Base-by-base conservation (phyloP, 2,329 filamentous ascomycete genomes). In the Orbilia javanica region DNA sequence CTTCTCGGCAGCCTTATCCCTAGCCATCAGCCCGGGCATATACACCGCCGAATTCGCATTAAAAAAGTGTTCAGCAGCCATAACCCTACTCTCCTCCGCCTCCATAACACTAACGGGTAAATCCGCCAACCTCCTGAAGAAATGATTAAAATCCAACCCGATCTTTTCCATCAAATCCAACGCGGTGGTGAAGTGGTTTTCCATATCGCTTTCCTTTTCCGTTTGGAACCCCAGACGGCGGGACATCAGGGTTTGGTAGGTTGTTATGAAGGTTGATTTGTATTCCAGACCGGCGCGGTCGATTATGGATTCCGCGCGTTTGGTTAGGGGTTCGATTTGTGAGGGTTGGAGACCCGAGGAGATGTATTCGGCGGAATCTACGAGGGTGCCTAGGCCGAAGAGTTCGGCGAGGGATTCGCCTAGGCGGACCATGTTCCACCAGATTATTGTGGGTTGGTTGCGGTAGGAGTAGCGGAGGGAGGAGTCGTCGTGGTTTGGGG, bases 381-480 rank as follows among this genome's bases (percentile, higher is more conserved):
- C 90, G 42, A 87, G 85, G 0, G 87, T 84, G 0, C 92, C 95
- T 0, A 91, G 89, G 18, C 95, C 96, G 70, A 99, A 89, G 1
- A 97, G 87, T 84, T 98, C 96, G 20, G 93, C 96, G 0, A 99
- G 83, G 0, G 92, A 89, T 85, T 99, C 96, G 72, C 94, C 96
- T 0, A 99, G 88, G 0, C 96, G 90, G 0, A 97, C 76, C 69
- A 75, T 70, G 27, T 79, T 79, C 70, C 70, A 74, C 96, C 96
- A 99, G 82, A 99, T 96, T 72, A 99, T 92, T 50, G 91, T 94
- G 0, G 96, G 94, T 83, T 99, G 96, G 83, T 97, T 97, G 80
- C 91, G 91, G 86, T 98, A 99, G 80, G 90, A 91, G 84, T 99
- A 99, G 55, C 96, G 89, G 31, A 97, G 86, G 85, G 92, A 88